Evolutionary conservation across 257 asterid species (phyloP).

Genomic region (Nicotiana attenuata): DNA sequence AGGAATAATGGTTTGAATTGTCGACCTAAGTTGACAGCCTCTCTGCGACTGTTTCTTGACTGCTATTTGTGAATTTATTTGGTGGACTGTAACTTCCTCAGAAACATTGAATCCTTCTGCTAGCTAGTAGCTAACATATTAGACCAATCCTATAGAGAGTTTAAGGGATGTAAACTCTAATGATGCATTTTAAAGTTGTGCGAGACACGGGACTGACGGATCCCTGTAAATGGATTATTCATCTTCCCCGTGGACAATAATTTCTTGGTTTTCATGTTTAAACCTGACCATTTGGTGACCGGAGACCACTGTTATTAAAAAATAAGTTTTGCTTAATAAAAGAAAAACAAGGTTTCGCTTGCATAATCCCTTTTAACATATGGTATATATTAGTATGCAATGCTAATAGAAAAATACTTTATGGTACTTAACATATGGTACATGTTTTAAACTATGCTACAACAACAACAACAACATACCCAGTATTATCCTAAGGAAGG

Average conservation of each 20-base stretch:
- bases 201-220: too few species aligned
- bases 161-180: too few species aligned
- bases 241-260: too few species aligned
- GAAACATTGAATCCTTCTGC: neutral
- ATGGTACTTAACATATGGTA: neutral
- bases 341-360: neutral
- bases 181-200: too few species aligned
- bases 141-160: too few species aligned
- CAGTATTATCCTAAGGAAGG: too few species aligned
- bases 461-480: too few species aligned
- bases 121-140: too few species aligned
- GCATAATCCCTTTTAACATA: neutral
- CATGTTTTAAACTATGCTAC: too few species aligned
- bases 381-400: neutral
- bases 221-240: too few species aligned
- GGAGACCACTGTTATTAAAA: neutral
- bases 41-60: neutral
- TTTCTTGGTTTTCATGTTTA: too few species aligned
- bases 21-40: conserved; percentile 11
- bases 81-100: neutral
- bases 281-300: neutral
- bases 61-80: neutral
- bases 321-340: neutral
- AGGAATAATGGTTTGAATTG: conserved; percentile 24
- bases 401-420: neutral